These are phyloP conservation scores for Aspergillus bombycis DNA, from an alignment of 2,329 filamentous ascomycete genomes.

Conservation along the genomic window DNA sequence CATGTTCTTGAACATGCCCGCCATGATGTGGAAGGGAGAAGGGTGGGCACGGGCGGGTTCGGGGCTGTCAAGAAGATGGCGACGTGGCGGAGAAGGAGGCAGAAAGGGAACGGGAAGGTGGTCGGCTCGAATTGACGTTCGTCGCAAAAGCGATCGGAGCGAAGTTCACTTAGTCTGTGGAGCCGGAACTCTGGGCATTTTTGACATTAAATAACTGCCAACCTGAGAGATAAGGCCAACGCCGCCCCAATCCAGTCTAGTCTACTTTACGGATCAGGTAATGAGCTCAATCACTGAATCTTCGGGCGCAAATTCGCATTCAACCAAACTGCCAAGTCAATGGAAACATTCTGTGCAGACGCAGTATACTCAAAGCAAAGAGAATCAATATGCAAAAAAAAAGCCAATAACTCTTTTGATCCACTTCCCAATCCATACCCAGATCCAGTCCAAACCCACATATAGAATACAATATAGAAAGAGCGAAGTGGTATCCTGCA, in stretches of 20 bases:
- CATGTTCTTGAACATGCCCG: conserved; percentile 44
- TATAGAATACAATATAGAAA: conserved; percentile 15
- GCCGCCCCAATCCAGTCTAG: not conserved
- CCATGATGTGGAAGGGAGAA: conserved; percentile 37
- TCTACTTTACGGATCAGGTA: not conserved
- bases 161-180: conserved; percentile 20
- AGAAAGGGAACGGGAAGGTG: conserved; percentile 18
- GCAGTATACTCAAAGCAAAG: not conserved
- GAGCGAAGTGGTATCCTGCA: conserved; percentile 36
- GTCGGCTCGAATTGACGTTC: conserved; percentile 27
- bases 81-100: conserved; percentile 25
- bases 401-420: not conserved
- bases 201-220: not conserved
- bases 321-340: not conserved
- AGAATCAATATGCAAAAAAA: not conserved
- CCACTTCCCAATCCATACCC: conserved; percentile 4
- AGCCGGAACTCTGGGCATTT: conserved; percentile 19
- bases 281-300: not conserved
- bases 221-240: conserved; percentile 3
- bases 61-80: conserved; percentile 14
- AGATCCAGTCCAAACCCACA: conserved; percentile 11
- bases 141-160: conserved; percentile 26
- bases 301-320: not conserved
- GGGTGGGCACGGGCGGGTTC: conserved; percentile 20
- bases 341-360: not conserved